A percentile compares a stretch with the other conserved stretches of the same genome.
phyloP scores from a whole-genome alignment of 495 filamentous ascomycete genomes.

The Hypoxylon cercidicola region DNA sequence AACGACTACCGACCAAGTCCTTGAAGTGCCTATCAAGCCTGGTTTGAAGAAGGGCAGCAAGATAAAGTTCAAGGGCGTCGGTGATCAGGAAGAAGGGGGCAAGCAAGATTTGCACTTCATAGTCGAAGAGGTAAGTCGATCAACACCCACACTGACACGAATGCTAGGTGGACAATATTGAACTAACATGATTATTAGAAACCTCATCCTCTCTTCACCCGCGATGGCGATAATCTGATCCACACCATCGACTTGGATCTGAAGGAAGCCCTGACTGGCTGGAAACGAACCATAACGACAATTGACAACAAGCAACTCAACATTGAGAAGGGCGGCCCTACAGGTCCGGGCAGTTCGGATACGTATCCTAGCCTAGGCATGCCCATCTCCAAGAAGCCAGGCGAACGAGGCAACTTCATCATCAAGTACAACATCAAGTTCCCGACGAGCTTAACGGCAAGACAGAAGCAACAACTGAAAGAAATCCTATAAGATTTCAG shows the following conservation, averaged over 20 bases:
- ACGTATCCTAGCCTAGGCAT: slow-evolving; percentile 87
- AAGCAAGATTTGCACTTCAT: slow-evolving; percentile 96
- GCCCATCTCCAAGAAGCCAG: slow-evolving; percentile 89
- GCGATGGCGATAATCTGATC: slow-evolving; percentile 86
- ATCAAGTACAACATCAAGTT: slow-evolving; percentile 93
- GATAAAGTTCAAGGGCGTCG: slow-evolving; percentile 95
- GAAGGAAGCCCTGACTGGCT: slow-evolving; percentile 98
- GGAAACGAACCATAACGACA: slow-evolving; percentile 88
- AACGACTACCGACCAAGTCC: slow-evolving; percentile 83
- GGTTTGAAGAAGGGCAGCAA: slow-evolving; percentile 95
- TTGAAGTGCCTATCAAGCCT: slow-evolving; percentile 94
- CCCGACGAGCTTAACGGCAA: slow-evolving; percentile 75
- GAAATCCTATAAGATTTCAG: slow-evolving; percentile 68
- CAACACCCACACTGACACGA: not conserved
- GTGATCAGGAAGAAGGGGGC: slow-evolving; percentile 97
- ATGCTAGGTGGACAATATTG: not conserved
- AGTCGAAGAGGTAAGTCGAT: slow-evolving; percentile 82
- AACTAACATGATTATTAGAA: slow-evolving; percentile 65
- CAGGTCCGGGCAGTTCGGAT: slow-evolving; percentile 81
- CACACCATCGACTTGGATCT: slow-evolving; percentile 80
- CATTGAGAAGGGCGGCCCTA: slow-evolving; percentile 82
- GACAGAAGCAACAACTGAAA: slow-evolving; percentile 81
- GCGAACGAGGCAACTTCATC: slow-evolving; percentile 84
- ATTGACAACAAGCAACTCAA: slow-evolving; percentile 88
- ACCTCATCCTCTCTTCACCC: slow-evolving; percentile 81